Evolutionary conservation across 495 filamentous ascomycete species (phyloP), one percentile per base, ranked within the genome.

Genomic region (Aspergillus biplanus): DNA sequence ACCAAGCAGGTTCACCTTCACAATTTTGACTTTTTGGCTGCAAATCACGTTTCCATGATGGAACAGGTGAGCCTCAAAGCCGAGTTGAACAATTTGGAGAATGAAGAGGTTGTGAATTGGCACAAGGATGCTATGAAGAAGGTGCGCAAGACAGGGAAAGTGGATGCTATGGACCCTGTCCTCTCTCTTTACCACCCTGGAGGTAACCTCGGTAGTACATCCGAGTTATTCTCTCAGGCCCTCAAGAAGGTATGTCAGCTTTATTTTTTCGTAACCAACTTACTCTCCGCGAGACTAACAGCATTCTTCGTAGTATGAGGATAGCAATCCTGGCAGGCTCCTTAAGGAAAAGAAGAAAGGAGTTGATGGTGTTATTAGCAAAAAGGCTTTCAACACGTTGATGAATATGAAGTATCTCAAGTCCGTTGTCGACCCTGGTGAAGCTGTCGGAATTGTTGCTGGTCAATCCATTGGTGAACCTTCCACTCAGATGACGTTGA

Each of bases 401-500:
- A 86, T 97, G 72, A 87, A 93, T 70, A 85, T 93, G 68, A 97
- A 97, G 73, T 98, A 98, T 71, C 80, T 98, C 66, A 92, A 90
- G 68, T 96, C 94, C 3, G 79, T 96, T 1, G 86, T 98, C n/a
- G 95, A 98, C 64, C 92, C 95, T 33, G 95, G 95, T 46, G 95
- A 99, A 76, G 93, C 96, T n/a, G 93, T 99, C 27, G 95, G 95
- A 56, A 93, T 99, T 66, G 91, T 98, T 46, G 95, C 95, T 52
- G 93, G 93, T 46, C 95, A 99, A 78, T 97, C 93, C 39, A 87
- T 99, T 53, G 95, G 95, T 69, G 96, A 98, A 74, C 95, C 96
- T 8, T 97, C 92, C 15, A 99, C 95, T 12, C 95, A 99, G 75
- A 98, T 99, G 96, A 99, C 95, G n/a, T 78, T 99, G 56, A 99